Base-by-base conservation (phyloP, 441 rosid species). In the Raphanus hybrid region DNA sequence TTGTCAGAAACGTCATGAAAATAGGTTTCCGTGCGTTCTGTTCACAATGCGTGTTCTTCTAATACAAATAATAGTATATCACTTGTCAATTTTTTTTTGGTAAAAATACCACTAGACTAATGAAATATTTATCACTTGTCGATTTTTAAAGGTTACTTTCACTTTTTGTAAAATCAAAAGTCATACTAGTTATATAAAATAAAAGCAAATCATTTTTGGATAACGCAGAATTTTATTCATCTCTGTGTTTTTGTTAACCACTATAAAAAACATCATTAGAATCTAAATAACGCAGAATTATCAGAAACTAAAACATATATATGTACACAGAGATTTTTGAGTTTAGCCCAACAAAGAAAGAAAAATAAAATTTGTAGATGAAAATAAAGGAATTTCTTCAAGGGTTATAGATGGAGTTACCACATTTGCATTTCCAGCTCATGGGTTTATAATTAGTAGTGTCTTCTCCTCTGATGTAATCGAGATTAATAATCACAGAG, bases 341-440 rank as follows among this genome's bases (percentile, higher is more conserved):
- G 18, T 73, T 54, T 2, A 9, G 37, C 37, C 41, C 26, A 5
- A 39, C 18, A 18, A 59, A 34, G 37, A 60, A 27, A 29, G 4
- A 2, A n/a, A 43, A 58, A 20, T 3, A 59, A 39, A 67, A 58
- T 14, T 15, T 67, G 15, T 29, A 0, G 10, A 60, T 8, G 7
- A 64, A 72, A 23, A 48, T 0, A 67, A 54, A 69, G 12, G 60
- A 74, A 32, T 0, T 1, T 4, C 52, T 45, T 92, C 80, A 94
- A 75, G 99, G 99, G 69, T 89, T 86, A 78, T 87, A 85, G 45
- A 90, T 81, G 63, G 84, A 55, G 81, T 90, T 85, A 35, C 97
- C 99, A 69, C 99, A 94, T 80, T 90, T 92, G 92, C 99, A 94
- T 77, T 92, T 94, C 99, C 99, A 94, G 69, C 97, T 85, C 86